Evolutionary conservation across 2,329 filamentous ascomycete genomes (phyloP).

Genomic region (Pestalotiopsis sp.): DNA sequence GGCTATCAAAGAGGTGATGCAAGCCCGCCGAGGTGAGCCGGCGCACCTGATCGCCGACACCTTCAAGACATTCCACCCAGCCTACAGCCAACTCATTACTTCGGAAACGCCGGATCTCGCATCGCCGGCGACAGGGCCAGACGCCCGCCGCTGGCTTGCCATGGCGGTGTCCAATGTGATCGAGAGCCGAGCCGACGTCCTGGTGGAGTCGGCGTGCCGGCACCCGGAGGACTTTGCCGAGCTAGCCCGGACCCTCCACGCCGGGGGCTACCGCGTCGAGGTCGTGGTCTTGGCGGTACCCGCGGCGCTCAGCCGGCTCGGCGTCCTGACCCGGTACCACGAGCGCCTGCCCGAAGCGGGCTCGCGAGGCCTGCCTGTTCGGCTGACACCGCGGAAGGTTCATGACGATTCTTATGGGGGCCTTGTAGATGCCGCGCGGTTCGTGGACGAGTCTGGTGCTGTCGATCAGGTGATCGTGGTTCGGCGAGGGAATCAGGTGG

Average conservation of each 20-base stretch:
- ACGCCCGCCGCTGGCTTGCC: slow-evolving; percentile 47
- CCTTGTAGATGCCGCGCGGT: slow-evolving; percentile 37
- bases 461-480: slow-evolving; percentile 42
- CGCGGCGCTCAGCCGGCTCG: slow-evolving; percentile 41
- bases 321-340: slow-evolving; percentile 43
- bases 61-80: slow-evolving; percentile 51
- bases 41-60: slow-evolving; percentile 51
- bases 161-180: slow-evolving; percentile 39
- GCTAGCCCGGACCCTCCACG: slow-evolving; percentile 37
- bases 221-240: slow-evolving; percentile 42
- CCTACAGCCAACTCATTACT: slow-evolving; percentile 36
- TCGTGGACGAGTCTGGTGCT: slow-evolving; percentile 34
- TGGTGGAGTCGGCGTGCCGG: slow-evolving; percentile 49
- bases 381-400: slow-evolving; percentile 45
- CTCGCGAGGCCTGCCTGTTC: slow-evolving; percentile 36
- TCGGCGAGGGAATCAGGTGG: slow-evolving; percentile 39
- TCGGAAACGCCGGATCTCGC: slow-evolving; percentile 34
- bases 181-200: slow-evolving; percentile 33
- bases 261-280: slow-evolving; percentile 37
- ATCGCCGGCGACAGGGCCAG: slow-evolving; percentile 39
- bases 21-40: slow-evolving; percentile 15
- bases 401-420: slow-evolving; percentile 49
- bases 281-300: slow-evolving; percentile 47
- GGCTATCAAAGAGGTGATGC: slow-evolving; percentile 36
- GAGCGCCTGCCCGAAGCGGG: slow-evolving; percentile 36